phyloP scores from a whole-genome alignment of 2,329 filamentous ascomycete genomes.

The Chlorencoelia australis region DNA sequence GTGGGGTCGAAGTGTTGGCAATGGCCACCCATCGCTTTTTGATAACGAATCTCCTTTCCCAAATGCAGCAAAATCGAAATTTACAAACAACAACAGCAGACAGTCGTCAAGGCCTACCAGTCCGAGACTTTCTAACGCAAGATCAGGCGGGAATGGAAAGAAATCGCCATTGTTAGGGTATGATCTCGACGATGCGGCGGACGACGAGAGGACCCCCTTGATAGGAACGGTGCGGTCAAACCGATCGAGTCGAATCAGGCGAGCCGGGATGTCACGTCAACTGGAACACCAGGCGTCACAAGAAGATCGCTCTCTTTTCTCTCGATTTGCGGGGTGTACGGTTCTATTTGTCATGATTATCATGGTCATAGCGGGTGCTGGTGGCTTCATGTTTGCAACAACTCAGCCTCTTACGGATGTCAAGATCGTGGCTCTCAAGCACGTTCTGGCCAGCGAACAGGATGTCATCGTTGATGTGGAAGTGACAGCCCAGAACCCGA shows the following conservation, averaged over 20 bases:
- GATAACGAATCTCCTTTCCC: slow-evolving; percentile 72
- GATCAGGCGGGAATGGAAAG: slow-evolving; percentile 33
- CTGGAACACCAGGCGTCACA: slow-evolving; percentile 64
- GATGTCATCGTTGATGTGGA: slow-evolving; percentile 91
- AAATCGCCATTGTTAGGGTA: slow-evolving; percentile 59
- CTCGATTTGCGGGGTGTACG: slow-evolving; percentile 75
- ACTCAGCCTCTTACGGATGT: slow-evolving; percentile 79
- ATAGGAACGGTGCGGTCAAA: slow-evolving; percentile 53
- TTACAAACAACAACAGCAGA: slow-evolving; percentile 46
- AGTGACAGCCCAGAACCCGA: slow-evolving; percentile 83
- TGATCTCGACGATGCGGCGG: slow-evolving; percentile 75
- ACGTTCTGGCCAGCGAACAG: slow-evolving; percentile 87
- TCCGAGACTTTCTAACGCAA: slow-evolving; percentile 46
- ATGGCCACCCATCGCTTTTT: slow-evolving; percentile 60
- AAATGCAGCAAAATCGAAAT: slow-evolving; percentile 53
- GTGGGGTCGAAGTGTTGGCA: slow-evolving; percentile 61
- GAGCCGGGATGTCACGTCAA: slow-evolving; percentile 47
- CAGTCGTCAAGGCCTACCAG: slow-evolving; percentile 59
- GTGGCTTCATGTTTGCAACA: slow-evolving; percentile 83
- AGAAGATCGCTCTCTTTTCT: slow-evolving; percentile 51
- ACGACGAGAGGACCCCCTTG: slow-evolving; percentile 82
- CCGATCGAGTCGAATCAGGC: slow-evolving; percentile 45
- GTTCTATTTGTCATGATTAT: slow-evolving; percentile 74
- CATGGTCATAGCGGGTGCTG: slow-evolving; percentile 72
- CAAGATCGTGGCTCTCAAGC: slow-evolving; percentile 68